Percentiles rank a stretch among this genome's conserved stretches.
These are phyloP conservation scores for Penicillium argentinense DNA, from an alignment of 495 filamentous ascomycete species.

Conservation along the genomic window DNA sequence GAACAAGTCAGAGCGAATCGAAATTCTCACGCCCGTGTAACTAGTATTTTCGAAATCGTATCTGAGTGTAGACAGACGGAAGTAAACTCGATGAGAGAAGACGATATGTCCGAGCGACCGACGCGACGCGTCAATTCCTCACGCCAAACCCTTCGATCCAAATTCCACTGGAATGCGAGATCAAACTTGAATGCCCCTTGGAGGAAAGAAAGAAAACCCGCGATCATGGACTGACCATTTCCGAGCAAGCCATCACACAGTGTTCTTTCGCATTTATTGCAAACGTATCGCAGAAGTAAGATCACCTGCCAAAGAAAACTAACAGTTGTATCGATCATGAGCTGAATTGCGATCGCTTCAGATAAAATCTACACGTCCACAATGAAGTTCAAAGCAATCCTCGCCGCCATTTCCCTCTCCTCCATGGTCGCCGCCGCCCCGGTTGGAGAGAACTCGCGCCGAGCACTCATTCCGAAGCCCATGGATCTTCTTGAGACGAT, in stretches of 20 bases:
- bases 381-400: neutral
- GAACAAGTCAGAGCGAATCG: neutral
- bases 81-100: no score
- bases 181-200: neutral
- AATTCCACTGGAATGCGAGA: neutral
- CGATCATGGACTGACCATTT: neutral
- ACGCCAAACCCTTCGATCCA: neutral
- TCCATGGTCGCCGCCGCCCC: constrained; percentile 11
- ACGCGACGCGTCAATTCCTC: neutral
- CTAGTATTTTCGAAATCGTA: no score
- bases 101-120: no score
- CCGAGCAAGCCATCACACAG: no score
- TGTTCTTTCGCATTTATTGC: no score
- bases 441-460: neutral
- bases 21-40: no score
- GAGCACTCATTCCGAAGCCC: constrained; percentile 16
- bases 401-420: constrained; percentile 3
- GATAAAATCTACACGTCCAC: no score
- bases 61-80: no score
- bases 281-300: no score
- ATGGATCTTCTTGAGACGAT: constrained; percentile 14
- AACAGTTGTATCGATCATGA: no score
- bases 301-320: no score
- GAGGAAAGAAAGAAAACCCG: neutral
- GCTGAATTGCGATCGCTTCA: no score